Percentiles rank a stretch among this genome's conserved stretches.
phyloP scores from a whole-genome alignment of 2,329 filamentous ascomycete genomes.

The Colletotrichum eleusines region DNA sequence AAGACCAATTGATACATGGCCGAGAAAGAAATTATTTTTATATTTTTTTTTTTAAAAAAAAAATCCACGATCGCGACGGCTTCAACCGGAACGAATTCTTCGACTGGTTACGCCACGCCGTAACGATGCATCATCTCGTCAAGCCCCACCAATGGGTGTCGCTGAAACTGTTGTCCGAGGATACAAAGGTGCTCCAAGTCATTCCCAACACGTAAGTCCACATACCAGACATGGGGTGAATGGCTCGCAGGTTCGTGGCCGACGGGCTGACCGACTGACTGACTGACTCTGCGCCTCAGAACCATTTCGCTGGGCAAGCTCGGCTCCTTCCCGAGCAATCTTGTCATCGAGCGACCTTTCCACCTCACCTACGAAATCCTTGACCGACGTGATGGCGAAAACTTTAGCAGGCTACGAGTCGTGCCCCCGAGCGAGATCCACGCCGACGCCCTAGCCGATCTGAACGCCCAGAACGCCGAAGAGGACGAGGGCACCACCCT shows the following conservation, averaged over 20 bases:
- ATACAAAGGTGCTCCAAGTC: slow-evolving; percentile 68
- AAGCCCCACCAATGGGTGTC: slow-evolving; percentile 72
- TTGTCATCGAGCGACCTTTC: slow-evolving; percentile 91
- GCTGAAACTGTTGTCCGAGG: slow-evolving; percentile 70
- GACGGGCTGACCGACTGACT: no score
- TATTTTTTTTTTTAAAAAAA: neutral
- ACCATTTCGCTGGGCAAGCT: slow-evolving; percentile 93
- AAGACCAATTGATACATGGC: slow-evolving; percentile 21
- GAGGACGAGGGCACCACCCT: slow-evolving; percentile 56
- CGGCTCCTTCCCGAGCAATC: slow-evolving; percentile 88
- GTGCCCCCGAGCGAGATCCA: slow-evolving; percentile 87
- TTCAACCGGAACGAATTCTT: slow-evolving; percentile 11
- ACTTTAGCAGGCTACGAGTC: slow-evolving; percentile 78
- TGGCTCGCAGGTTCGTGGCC: neutral
- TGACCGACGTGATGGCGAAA: slow-evolving; percentile 74
- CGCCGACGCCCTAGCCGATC: slow-evolving; percentile 75
- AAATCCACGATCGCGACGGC: neutral
- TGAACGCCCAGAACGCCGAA: slow-evolving; percentile 54
- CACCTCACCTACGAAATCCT: slow-evolving; percentile 91
- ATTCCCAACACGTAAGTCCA: slow-evolving; percentile 68
- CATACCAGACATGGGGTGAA: neutral
- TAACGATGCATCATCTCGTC: slow-evolving; percentile 58
- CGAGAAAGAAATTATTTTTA: slow-evolving; percentile 19
- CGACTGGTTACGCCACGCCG: slow-evolving; percentile 1
- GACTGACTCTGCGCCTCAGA: slow-evolving; percentile 59